Conservation (phyloP, 352 stramenopile genomes). For the Phytophthora gonapodyides region DNA sequence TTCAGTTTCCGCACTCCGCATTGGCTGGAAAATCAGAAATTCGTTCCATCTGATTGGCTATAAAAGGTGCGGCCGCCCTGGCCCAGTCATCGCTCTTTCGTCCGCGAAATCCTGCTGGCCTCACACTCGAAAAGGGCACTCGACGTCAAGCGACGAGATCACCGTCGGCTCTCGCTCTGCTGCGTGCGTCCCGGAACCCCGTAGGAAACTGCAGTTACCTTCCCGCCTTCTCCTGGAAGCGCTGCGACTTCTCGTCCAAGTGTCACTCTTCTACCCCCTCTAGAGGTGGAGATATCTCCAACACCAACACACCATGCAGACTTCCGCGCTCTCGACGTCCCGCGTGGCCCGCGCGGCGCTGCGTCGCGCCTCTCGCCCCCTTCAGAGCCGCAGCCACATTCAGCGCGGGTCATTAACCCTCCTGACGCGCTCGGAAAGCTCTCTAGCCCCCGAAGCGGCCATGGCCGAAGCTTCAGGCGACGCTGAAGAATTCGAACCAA, state of each 20-base stretch:
- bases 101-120: conserved; percentile 15
- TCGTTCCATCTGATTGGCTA: conserved; percentile 15
- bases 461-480: conserved; percentile 21
- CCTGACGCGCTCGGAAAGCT: conserved; percentile 35
- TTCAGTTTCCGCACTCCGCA: background rate
- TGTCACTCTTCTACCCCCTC: background rate
- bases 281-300: conserved; percentile 8
- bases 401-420: conserved; percentile 18
- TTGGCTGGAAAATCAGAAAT: conserved; percentile 9
- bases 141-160: conserved; percentile 12
- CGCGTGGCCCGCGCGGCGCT: conserved; percentile 26
- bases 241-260: conserved; percentile 3
- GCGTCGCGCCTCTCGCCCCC: conserved; percentile 15
- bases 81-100: conserved; percentile 35
- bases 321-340: conserved; percentile 29
- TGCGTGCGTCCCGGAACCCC: background rate
- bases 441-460: conserved; percentile 27
- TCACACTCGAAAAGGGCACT: conserved; percentile 20
- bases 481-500: conserved; percentile 26
- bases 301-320: conserved; percentile 24
- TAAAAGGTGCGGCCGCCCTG: conserved; percentile 23
- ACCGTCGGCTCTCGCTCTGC: conserved; percentile 2
- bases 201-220: background rate
- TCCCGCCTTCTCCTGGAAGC: background rate
- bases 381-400: conserved; percentile 6